phyloP scores from a whole-genome alignment of 2,329 filamentous ascomycete genomes.

The Xylaria sp. region DNA sequence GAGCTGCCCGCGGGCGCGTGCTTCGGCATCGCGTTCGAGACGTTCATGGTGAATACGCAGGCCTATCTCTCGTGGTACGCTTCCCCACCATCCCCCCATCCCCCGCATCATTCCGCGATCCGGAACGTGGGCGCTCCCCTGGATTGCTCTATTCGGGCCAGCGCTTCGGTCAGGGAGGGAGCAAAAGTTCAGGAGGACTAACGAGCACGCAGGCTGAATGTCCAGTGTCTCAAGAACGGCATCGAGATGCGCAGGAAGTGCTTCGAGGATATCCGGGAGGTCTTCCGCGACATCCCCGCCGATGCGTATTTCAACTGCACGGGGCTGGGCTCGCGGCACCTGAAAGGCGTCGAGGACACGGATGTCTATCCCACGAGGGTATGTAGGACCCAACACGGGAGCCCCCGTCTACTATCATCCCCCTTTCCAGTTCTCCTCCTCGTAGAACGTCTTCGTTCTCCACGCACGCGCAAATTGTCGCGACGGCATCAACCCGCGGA shows the following conservation, averaged over 20 bases:
- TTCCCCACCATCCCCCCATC: not conserved
- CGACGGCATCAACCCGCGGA: too few relatives aligned
- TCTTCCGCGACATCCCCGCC: not conserved
- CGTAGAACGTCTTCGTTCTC: too few relatives aligned
- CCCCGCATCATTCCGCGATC: too few relatives aligned
- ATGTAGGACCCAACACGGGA: too few relatives aligned
- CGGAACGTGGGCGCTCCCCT: too few relatives aligned
- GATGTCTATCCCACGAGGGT: slow-evolving; percentile 32
- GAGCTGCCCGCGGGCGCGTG: slow-evolving; percentile 40
- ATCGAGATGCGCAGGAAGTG: not conserved
- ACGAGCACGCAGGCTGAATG: not conserved
- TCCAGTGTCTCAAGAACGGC: not conserved
- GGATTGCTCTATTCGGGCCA: too few relatives aligned
- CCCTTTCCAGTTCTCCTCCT: too few relatives aligned
- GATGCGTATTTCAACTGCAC: not conserved
- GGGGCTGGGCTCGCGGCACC: slow-evolving; percentile 35
- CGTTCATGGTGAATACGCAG: not conserved
- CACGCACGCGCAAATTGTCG: too few relatives aligned
- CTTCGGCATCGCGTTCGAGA: slow-evolving; percentile 24
- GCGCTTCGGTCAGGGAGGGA: too few relatives aligned
- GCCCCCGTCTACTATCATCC: too few relatives aligned
- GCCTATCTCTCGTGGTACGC: not conserved
- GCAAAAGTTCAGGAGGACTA: not conserved
- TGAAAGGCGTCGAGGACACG: slow-evolving; percentile 34
- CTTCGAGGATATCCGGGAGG: not conserved